Evolutionary conservation across 495 filamentous ascomycete genomes (phyloP).

Genomic region (Cudoniella acicularis): DNA sequence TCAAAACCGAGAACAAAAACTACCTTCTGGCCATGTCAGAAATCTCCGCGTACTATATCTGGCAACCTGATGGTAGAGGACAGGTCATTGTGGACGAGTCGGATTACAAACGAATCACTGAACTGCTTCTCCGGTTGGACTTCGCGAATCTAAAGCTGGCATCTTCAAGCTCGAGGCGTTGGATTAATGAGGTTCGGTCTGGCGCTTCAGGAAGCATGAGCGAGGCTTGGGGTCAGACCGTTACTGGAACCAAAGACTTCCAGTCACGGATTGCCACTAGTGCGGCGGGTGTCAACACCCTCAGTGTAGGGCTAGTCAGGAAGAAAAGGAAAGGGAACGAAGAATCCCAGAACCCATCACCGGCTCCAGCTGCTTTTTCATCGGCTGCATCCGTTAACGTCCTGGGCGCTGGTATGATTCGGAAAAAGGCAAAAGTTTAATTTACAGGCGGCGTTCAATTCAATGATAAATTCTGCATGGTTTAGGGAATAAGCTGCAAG

Average conservation of each 20-base stretch:
- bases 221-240: conserved; percentile 23
- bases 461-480: neutral
- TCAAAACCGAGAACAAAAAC: conserved; percentile 50
- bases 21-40: conserved; percentile 36
- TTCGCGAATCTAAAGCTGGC: conserved; percentile 73
- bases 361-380: neutral
- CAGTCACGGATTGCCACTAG: conserved; percentile 10
- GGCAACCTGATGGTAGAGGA: conserved; percentile 65
- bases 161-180: conserved; percentile 62
- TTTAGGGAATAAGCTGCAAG: neutral
- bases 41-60: conserved; percentile 59
- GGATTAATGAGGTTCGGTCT: conserved; percentile 56
- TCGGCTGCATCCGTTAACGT: conserved; percentile 47
- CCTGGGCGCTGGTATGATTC: conserved; percentile 53
- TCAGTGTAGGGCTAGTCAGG: conserved; percentile 26
- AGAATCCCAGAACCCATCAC: conserved; percentile 4
- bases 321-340: conserved; percentile 30
- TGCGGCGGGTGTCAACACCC: conserved; percentile 27
- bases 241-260: conserved; percentile 20
- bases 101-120: conserved; percentile 72
- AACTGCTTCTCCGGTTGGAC: conserved; percentile 78
- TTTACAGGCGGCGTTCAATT: neutral
- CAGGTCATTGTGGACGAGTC: conserved; percentile 64
- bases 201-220: conserved; percentile 43
- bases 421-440: conserved; percentile 61